Percentiles rank a stretch among this genome's conserved stretches.
Conservation (phyloP, 495 filamentous ascomycete genomes). For the Xylaria castorea region DNA sequence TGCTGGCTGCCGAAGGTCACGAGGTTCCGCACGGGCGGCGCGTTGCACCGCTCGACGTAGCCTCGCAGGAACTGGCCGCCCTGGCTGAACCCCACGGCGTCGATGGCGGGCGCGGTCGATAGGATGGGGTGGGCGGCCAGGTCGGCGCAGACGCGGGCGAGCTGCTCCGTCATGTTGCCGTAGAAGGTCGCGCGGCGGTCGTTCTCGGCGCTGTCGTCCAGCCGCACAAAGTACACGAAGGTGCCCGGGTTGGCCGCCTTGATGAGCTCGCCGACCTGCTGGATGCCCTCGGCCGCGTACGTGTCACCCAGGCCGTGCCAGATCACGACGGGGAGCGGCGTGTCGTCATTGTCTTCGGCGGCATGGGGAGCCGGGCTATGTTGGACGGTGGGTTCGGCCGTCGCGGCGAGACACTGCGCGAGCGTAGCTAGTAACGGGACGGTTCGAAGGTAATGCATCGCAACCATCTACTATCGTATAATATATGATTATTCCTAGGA, state of each 20-base stretch:
- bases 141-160: conserved; percentile 79
- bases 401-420: conserved; percentile 24
- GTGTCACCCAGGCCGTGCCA: conserved; percentile 84
- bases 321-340: conserved; percentile 83
- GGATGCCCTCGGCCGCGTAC: conserved; percentile 77
- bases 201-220: conserved; percentile 66
- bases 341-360: conserved; percentile 54
- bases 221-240: conserved; percentile 79
- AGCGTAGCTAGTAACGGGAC: conserved; percentile 29
- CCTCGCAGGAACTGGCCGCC: conserved; percentile 94
- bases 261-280: conserved; percentile 68
- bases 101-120: conserved; percentile 78
- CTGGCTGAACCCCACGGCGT: conserved; percentile 93
- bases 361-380: conserved; percentile 5
- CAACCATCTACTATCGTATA: neutral
- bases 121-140: conserved; percentile 79
- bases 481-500: neutral
- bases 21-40: conserved; percentile 77
- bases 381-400: conserved; percentile 31
- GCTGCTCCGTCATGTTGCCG: conserved; percentile 84
- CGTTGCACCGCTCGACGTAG: conserved; percentile 91
- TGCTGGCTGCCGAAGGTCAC: conserved; percentile 94
- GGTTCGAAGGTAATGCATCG: conserved; percentile 31
- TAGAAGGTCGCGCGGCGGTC: conserved; percentile 89
- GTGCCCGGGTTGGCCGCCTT: conserved; percentile 80